Base-by-base conservation (phyloP, 148 eudicot species). In the Cornus kousa region DNA sequence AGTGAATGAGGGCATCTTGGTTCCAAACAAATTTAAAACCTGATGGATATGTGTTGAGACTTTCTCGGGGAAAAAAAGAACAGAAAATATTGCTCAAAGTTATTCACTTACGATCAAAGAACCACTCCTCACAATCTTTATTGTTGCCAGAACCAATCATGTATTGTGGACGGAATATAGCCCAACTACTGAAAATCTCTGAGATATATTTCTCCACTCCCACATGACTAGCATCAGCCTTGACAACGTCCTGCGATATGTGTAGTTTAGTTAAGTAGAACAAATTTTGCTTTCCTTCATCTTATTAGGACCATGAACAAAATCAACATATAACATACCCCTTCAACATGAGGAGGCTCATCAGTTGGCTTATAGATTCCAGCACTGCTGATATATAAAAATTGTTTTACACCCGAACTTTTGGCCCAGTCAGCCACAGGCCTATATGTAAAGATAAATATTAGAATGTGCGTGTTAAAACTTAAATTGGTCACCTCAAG, bases 41-140 rank as follows among this genome's bases (percentile, higher is more conserved):
- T 57, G 62, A 57, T 0, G 8, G n/a, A 20, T 57, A 57, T 19
- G 8, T 57, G 62, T 57, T 57, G 0, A 1, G 20, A 57, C 62
- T 57, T 57, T 19, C 62, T 57, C n/a, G 20, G 20, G 28, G 28
- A 28, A 28, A 28, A 57, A 13, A 57, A 24, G 5, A 35, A 35
- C 5, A 2, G 2, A 35, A 35, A 53, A 53, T 28, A n/a, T 37
- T 24, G 14, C 37, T 4, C 70, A 66, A 32, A 19, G 33, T 65
- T 67, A 32, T 70, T 50, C 24, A 82, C 97, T 86, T 89, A 95
- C 98, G 85, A 75, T 95, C 98, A 78, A 95, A 93, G 83, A 95
- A 95, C 98, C 98, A 95, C 88, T 95, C 98, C 85, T 95, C 98
- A 67, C 98, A 95, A 67, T 95, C 98, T 81, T 95, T 95, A 87